phyloP scores from a whole-genome alignment of 768 basidiomycete genomes.

The Agaricus blazei region DNA sequence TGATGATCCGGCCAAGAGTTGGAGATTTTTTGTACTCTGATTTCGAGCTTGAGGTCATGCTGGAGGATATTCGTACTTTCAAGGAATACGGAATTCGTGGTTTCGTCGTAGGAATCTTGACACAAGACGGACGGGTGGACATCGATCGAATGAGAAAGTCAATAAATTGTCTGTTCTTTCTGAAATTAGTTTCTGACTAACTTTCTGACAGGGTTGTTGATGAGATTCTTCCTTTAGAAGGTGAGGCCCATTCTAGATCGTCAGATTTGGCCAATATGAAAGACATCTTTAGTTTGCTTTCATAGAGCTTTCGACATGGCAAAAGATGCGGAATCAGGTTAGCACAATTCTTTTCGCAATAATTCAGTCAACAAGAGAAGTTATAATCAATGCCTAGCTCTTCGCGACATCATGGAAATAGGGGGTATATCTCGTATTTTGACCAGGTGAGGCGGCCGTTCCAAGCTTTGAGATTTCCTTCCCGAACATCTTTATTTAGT shows the following conservation, averaged over 20 bases:
- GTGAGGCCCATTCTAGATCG: conserved; percentile 25
- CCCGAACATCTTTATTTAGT: conserved; percentile 24
- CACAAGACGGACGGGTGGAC: conserved; percentile 53
- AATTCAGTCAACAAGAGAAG: background rate
- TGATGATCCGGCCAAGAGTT: conserved; percentile 73
- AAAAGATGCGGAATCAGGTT: conserved; percentile 48
- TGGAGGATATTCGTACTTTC: conserved; percentile 63
- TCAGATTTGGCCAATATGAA: background rate
- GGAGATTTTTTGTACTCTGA: conserved; percentile 77
- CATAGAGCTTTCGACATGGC: conserved; percentile 81
- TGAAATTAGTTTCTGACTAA: background rate
- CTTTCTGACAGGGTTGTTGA: conserved; percentile 42
- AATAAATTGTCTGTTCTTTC: conserved; percentile 15
- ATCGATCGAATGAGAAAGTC: conserved; percentile 52
- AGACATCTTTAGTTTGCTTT: conserved; percentile 55
- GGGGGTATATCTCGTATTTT: conserved; percentile 69
- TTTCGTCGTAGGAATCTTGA: conserved; percentile 64
- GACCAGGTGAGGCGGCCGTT: conserved; percentile 52
- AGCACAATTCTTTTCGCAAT: conserved; percentile 1
- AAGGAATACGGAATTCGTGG: conserved; percentile 55
- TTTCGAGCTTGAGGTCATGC: conserved; percentile 66
- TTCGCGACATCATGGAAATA: conserved; percentile 47
- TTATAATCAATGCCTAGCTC: conserved; percentile 23
- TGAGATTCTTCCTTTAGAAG: conserved; percentile 57
- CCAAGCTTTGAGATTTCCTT: background rate